A percentile compares a stretch with the other conserved stretches of the same genome.
phyloP scores from a whole-genome alignment of 148 eudicot genomes.

The Fallopia convolvulus region DNA sequence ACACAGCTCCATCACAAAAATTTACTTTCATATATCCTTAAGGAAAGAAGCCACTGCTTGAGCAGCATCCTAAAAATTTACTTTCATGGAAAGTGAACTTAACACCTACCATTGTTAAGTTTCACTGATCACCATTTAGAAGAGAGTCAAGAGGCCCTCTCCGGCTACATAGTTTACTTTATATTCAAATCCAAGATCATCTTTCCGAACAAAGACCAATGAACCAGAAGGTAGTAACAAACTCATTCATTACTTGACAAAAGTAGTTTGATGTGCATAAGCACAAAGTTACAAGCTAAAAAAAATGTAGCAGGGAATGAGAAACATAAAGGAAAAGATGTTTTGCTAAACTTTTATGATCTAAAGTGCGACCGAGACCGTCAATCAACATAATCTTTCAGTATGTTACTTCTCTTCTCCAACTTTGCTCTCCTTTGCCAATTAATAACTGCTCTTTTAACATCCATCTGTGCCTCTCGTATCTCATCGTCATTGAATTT shows the following conservation, averaged over 20 bases:
- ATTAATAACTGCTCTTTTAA: slow-evolving; percentile 57
- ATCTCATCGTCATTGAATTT: slow-evolving; percentile 81
- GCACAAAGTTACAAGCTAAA: not conserved
- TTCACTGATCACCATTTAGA: not conserved
- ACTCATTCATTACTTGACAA: not conserved
- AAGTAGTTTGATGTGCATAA: slow-evolving; percentile 1
- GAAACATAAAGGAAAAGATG: not conserved
- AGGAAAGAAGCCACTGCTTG: too few species aligned
- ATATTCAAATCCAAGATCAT: not conserved
- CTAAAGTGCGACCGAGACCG: not conserved
- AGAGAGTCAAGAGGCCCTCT: not conserved
- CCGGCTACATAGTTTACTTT: not conserved
- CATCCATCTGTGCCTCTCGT: slow-evolving; percentile 47
- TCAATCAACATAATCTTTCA: slow-evolving; percentile 52
- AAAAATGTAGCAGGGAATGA: not conserved
- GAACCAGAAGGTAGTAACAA: not conserved
- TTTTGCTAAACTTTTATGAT: not conserved
- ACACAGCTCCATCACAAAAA: not conserved
- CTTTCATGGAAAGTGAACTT: too few species aligned
- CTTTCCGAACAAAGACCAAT: not conserved
- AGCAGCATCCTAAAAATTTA: not conserved
- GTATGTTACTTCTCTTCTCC: slow-evolving; percentile 36
- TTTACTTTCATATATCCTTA: too few species aligned
- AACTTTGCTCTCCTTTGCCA: slow-evolving; percentile 61
- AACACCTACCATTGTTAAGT: not conserved